Evolutionary conservation across 257 asterid species (phyloP), one percentile per base, ranked within the genome.

Genomic region (Penstemon davidsonii): DNA sequence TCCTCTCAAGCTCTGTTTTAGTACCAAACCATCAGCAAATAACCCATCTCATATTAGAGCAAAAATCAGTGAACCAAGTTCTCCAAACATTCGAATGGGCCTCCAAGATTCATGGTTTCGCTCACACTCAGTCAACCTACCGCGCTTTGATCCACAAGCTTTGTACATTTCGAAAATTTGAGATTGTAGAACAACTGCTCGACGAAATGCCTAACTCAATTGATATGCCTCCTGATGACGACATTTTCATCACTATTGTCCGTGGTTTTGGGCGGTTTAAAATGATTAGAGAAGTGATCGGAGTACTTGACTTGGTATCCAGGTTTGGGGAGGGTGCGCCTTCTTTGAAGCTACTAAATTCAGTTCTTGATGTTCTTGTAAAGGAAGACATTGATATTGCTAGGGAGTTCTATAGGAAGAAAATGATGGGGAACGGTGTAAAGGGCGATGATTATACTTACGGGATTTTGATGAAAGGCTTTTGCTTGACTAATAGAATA

Each of bases 61-160:
- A 94, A 69, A 88, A 84, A 75, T 78, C 96, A 51, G 87, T 85
- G 36, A 51, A 58, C 25, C 79, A 83, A 85, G 95, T 91, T 49
- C 84, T 88, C 79, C 80, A 86, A 76, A 88, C 99, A 75, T 94
- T 91, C 87, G 83, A 85, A 80, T 91, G 97, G 96, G 97, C 97
- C 47, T 80, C 96, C n/a, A 69, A 72, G 36, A 72, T 91, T 64
- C 84, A 85, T 53, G 70, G 61, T 52, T 94, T 91, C 79, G 81
- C 82, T 39, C 95, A 86, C 81, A 70, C 75, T 47, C 82, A 43
- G 15, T 78, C 94, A 73, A 94, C 95, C 3, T 90, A 88, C 82
- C 77, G 90, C 64, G 97, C 96, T 56, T 62, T 94, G 80, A 80
- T 88, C 70, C 90, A 83, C 80, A 91, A 81, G 83, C 87, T 94